Base-by-base conservation (phyloP, 2,329 filamentous ascomycete species). In the Chaetothyriales sp. region DNA sequence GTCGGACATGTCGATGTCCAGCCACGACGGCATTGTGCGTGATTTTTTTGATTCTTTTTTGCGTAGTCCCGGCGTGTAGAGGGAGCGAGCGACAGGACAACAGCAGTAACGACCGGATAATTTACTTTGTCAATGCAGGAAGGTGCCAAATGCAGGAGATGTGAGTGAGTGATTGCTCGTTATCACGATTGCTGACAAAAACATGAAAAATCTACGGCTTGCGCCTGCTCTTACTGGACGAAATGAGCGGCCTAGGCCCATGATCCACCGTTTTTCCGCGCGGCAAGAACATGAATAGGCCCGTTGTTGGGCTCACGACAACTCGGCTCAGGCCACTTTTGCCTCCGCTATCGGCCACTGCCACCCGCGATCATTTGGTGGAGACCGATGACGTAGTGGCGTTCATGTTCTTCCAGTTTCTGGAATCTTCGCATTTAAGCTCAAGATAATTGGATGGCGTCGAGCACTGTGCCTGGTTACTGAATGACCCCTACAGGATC, bases 1-100 rank as follows among this genome's bases (percentile, higher is more conserved):
- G 61, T 72, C 69, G 56, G 72, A 73, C 43, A 70, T 70, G 63
- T 80, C 77, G 65, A 79, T 70, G 61, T 72, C 73, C 56, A 78
- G 36, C 65, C 58, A 75, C 64, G 47, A 72, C 70, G 61, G 75
- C 61, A 63, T 63, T 18, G 6, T 53, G 50, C 19, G 22, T 25
- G 22, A 3, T 25, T 19, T 45, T 19, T 19, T 44, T 22, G 26
- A n/a, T 45, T 19, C 20, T 44, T 19, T 45, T 19, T 19, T 44
- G 39, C 15, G 36, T 7, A 15, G 39, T 9, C 8, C 9, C 28
- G 28, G 2, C 28, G 3, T 32, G 2, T 32, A 9, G 5, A 39
- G 32, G 32, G 10, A 15, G 32, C 32, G 32, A n/a, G n/a, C n/a
- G n/a, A n/a, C n/a, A n/a, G n/a, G n/a, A n/a, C n/a, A n/a, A 15